These are phyloP conservation scores for Lodderomyces pseudojiufengensis DNA, from an alignment of 1,139 yeast species.

Conservation along the genomic window DNA sequence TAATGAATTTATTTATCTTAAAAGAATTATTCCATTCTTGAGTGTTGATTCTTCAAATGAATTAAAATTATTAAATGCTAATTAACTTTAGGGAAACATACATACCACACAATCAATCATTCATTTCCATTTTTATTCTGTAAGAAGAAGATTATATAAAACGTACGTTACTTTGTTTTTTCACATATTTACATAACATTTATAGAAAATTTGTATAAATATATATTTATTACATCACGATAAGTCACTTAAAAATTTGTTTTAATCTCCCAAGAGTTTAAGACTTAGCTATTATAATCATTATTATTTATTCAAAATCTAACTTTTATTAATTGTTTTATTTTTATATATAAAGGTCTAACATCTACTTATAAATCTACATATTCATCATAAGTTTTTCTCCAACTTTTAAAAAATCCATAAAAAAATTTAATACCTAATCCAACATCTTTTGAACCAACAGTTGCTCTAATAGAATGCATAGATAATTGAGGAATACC, in stretches of 20 bases:
- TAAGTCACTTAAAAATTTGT: too few relatives aligned
- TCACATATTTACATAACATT: too few relatives aligned
- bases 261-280: too few relatives aligned
- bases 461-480: constrained; percentile 44
- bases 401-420: constrained; percentile 39
- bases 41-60: constrained; percentile 40
- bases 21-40: constrained; percentile 38
- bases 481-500: constrained; percentile 45
- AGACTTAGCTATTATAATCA: too few relatives aligned
- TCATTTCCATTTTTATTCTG: too few relatives aligned
- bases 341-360: too few relatives aligned
- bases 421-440: constrained; percentile 38
- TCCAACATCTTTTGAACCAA: constrained; percentile 43
- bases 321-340: too few relatives aligned
- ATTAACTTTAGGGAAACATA: constrained; percentile 10
- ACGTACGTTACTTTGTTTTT: too few relatives aligned
- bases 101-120: background rate
- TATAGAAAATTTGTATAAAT: too few relatives aligned
- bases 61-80: constrained; percentile 38
- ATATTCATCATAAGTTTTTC: constrained; percentile 23
- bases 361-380: constrained; percentile 21
- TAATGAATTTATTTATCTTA: constrained; percentile 35
- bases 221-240: too few relatives aligned
- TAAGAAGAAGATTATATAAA: too few relatives aligned
- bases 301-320: too few relatives aligned